Evolutionary conservation across 148 eudicot species (phyloP).

Genomic region (Rhododendron griersonianum): DNA sequence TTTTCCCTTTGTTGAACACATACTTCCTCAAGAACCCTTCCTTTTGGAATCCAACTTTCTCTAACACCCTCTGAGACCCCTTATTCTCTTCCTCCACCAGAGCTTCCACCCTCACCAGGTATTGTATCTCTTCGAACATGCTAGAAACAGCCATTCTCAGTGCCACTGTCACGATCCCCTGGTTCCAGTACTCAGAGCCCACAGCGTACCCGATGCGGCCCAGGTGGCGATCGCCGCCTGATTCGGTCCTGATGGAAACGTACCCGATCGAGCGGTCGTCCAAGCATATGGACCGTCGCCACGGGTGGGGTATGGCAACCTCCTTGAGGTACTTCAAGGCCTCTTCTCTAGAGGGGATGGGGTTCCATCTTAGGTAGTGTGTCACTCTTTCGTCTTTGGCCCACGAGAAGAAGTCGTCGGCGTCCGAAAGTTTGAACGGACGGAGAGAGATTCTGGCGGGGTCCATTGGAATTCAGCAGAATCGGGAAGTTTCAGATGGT

Average conservation of each 20-base stretch:
- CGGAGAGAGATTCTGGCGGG: conserved; percentile 36
- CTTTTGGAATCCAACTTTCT: conserved; percentile 50
- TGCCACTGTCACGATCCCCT: conserved; percentile 47
- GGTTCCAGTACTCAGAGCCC: conserved; percentile 39
- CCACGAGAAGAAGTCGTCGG: conserved; percentile 47
- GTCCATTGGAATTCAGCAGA: conserved; percentile 12
- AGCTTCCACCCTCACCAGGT: conserved; percentile 49
- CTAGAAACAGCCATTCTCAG: conserved; percentile 29
- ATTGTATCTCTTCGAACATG: conserved; percentile 38
- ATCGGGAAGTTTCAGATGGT: background rate
- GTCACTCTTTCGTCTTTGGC: conserved; percentile 53
- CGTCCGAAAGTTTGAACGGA: conserved; percentile 51
- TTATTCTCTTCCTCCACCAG: conserved; percentile 46
- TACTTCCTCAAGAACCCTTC: conserved; percentile 70
- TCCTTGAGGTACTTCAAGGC: conserved; percentile 34
- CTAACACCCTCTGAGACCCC: conserved; percentile 61
- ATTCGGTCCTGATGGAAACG: conserved; percentile 31
- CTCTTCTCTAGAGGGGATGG: conserved; percentile 33
- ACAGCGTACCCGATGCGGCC: conserved; percentile 49
- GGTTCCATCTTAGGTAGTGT: conserved; percentile 38
- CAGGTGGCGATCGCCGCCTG: conserved; percentile 28
- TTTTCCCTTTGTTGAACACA: conserved; percentile 33
- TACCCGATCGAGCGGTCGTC: conserved; percentile 47
- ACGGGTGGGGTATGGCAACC: conserved; percentile 58
- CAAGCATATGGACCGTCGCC: conserved; percentile 52